Conservation (phyloP, 345 rosid genomes). For the Pugionium dolabratum region DNA sequence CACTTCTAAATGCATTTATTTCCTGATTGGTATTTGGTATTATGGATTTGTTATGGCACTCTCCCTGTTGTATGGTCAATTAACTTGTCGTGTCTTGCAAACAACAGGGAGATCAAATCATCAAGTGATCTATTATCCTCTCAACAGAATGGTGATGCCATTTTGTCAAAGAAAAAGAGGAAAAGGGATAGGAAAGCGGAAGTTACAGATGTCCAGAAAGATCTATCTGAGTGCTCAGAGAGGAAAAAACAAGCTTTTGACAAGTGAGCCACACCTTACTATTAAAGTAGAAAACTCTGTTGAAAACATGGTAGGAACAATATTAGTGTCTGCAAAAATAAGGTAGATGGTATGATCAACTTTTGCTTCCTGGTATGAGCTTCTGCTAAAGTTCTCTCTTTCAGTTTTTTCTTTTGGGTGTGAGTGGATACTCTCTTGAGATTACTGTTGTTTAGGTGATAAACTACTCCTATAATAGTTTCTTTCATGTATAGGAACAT, state of each 20-base stretch:
- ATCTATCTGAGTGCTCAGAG: not conserved
- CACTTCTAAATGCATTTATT: not conserved
- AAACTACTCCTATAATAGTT: not conserved
- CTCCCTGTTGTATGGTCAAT: not conserved
- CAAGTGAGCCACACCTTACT: constrained; percentile 17
- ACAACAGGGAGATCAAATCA: constrained; percentile 25
- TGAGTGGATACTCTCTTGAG: constrained; percentile 7
- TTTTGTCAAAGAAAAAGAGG: constrained; percentile 34
- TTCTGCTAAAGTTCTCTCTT: constrained; percentile 4
- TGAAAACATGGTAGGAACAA: not conserved
- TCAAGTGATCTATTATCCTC: constrained; percentile 11
- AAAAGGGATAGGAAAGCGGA: constrained; percentile 45
- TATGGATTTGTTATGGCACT: not conserved
- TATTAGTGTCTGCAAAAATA: not conserved
- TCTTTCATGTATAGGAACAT: constrained; percentile 32
- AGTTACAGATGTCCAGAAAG: constrained; percentile 22
- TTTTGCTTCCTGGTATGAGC: constrained; percentile 10
- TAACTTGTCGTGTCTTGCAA: not conserved
- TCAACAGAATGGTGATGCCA: constrained; percentile 24
- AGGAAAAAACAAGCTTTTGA: constrained; percentile 26
- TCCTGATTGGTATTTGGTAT: constrained; percentile 14
- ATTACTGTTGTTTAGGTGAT: not conserved
- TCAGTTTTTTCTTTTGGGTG: not conserved
- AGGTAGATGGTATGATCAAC: constrained; percentile 1
- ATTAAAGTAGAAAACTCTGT: not conserved